Conservation (phyloP, 257 asterid genomes). For the Fraxinus quadrangulata region DNA sequence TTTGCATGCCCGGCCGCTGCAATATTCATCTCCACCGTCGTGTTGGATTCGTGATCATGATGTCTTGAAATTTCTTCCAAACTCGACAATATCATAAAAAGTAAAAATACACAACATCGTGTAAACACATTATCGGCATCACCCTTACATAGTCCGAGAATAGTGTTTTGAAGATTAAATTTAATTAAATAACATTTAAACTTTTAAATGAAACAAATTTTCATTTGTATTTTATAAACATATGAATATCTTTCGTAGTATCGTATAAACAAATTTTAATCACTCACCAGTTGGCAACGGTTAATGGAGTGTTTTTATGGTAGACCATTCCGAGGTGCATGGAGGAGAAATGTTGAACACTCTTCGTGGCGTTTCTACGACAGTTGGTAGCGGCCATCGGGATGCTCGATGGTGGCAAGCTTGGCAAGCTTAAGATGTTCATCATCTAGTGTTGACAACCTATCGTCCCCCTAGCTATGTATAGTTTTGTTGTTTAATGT, state of each 20-base stretch:
- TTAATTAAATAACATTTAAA: no score
- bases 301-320: not conserved
- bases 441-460: not conserved
- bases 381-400: no score
- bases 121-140: no score
- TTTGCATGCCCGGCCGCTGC: constrained; percentile 33
- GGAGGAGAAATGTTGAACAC: not conserved
- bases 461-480: not conserved
- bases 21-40: not conserved
- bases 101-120: no score
- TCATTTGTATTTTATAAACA: no score
- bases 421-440: not conserved
- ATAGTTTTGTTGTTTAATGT: not conserved
- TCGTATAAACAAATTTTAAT: not conserved
- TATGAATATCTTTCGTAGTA: no score
- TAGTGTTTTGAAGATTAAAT: no score
- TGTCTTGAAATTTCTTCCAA: not conserved
- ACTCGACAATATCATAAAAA: no score
- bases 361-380: no score
- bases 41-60: not conserved
- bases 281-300: not conserved
- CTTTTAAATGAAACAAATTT: not conserved
- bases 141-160: no score
- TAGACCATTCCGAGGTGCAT: not conserved
- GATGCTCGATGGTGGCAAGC: no score